Conservation (phyloP, 768 basidiomycete species). For the Termitomyces sp. region DNA sequence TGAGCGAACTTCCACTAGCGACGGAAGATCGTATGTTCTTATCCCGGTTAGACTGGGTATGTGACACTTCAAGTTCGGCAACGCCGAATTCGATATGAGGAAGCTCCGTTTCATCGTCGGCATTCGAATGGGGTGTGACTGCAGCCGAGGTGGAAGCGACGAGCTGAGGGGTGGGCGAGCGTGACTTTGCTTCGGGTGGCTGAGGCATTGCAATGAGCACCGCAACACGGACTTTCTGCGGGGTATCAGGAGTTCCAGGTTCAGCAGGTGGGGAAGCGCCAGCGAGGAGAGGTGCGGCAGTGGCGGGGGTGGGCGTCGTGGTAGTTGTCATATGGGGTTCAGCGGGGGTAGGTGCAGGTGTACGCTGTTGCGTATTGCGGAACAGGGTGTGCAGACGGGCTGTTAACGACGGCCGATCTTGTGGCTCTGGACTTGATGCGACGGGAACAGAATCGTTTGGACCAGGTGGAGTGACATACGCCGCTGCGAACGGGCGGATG, state of each 20-base stretch:
- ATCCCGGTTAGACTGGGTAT: too few relatives aligned
- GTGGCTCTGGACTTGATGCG: not conserved
- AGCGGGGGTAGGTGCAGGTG: not conserved
- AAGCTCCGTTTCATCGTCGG: conserved; percentile 20
- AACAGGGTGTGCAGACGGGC: conserved; percentile 6
- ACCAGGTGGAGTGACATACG: conserved; percentile 19
- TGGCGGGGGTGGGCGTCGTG: not conserved
- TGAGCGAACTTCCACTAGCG: conserved; percentile 9
- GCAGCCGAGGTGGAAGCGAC: conserved; percentile 10
- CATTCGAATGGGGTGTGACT: not conserved
- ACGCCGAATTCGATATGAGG: conserved; percentile 32
- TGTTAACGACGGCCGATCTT: not conserved
- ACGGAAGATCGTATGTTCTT: conserved; percentile 8
- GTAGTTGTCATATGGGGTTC: not conserved
- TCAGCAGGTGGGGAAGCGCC: not conserved
- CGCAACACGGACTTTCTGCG: conserved; percentile 23
- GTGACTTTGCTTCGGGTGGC: conserved; percentile 12
- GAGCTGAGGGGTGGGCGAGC: conserved; percentile 1
- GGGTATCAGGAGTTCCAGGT: not conserved
- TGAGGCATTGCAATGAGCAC: conserved; percentile 34
- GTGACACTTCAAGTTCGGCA: conserved; percentile 21
- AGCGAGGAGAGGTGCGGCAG: not conserved
- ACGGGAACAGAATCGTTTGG: not conserved
- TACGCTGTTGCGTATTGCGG: not conserved
- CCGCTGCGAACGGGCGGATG: conserved; percentile 31